Base-by-base conservation (phyloP, 768 basidiomycete genomes). In the Suillus subluteus region DNA sequence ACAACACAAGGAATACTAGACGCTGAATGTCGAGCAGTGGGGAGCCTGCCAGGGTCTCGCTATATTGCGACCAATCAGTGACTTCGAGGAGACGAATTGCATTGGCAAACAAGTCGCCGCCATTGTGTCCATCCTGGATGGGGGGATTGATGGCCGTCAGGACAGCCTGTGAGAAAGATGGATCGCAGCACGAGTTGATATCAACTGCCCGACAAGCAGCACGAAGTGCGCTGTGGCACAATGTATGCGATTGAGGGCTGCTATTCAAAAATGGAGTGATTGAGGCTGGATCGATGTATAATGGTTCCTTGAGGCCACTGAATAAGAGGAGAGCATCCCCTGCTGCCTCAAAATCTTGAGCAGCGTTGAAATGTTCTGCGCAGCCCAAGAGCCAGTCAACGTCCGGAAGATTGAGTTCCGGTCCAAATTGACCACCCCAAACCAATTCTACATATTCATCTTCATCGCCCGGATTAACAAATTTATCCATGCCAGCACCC, bases 351-450 rank as follows among this genome's bases (percentile, higher is more conserved):
- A 16, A 52, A 7, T 52, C 2, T 16, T 30, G 2, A 13, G 26
- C 2, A 0, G 0, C 3, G 15, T 7, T 2, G 26, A 52, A 52
- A 13, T 30, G 15, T 7, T 0, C 1, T 13, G 48, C 23, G 6
- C 23, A 23, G 5, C 6, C 48, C 48, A 26, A 15, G 4, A 50
- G 48, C 48, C 48, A 50, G 13, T 26, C 3, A 26, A 26, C 23
- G 6, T 26, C 48, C 13, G 4, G 15, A 0, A 4, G 15, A 52
- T 52, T 12, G 26, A 30, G 26, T 16, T 16, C 15, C 26, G 6
- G 8, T 52, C 15, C 3, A 7, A 52, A 52, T 52, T 15, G 13
- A 16, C 15, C 26, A 1, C 8, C 7, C 50, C 50, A 52, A 15
- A 26, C 13, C 48, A 23, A 23, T 18, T 23, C n/a, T 6, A 3